These are phyloP conservation scores for Trametes pubescens DNA, from an alignment of 1,284 basidiomycete genomes.

Conservation along the genomic window DNA sequence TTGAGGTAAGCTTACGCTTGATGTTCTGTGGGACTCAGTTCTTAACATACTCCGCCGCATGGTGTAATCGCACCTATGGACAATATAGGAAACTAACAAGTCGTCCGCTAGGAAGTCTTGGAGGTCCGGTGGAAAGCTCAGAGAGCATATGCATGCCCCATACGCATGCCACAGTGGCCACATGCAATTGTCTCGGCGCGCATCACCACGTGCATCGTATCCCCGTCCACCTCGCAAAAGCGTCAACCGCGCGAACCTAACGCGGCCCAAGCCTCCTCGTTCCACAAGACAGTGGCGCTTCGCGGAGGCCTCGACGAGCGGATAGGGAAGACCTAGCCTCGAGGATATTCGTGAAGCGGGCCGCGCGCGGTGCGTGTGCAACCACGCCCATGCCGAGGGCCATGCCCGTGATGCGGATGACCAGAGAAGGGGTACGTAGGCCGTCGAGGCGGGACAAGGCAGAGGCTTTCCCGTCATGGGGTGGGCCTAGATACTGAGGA, in stretches of 20 bases:
- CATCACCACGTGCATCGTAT: background rate
- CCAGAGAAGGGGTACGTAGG: background rate
- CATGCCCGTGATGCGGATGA: slow-evolving; percentile 16
- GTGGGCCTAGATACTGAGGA: slow-evolving; percentile 10
- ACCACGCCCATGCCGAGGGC: background rate
- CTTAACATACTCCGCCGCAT: too few relatives aligned
- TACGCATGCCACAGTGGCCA: background rate
- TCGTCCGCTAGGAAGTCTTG: too few relatives aligned
- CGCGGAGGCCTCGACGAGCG: background rate
- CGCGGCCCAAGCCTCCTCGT: background rate
- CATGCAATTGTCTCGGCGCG: background rate
- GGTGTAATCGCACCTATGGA: too few relatives aligned
- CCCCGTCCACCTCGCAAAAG: background rate
- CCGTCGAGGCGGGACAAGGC: background rate
- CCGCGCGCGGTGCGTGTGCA: background rate
- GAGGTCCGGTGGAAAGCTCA: too few relatives aligned
- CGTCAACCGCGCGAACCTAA: slow-evolving; percentile 10
- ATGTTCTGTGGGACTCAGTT: too few relatives aligned
- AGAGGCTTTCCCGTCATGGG: slow-evolving; percentile 16
- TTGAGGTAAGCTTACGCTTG: too few relatives aligned
- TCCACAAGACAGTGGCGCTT: slow-evolving; percentile 5
- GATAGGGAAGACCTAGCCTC: background rate
- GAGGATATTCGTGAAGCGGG: slow-evolving; percentile 8
- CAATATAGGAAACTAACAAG: too few relatives aligned
- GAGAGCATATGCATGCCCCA: too few relatives aligned